Evolutionary conservation across 352 stramenopile genomes (phyloP), one percentile per base, ranked within the genome.

Genomic region (Pythium monospermum): DNA sequence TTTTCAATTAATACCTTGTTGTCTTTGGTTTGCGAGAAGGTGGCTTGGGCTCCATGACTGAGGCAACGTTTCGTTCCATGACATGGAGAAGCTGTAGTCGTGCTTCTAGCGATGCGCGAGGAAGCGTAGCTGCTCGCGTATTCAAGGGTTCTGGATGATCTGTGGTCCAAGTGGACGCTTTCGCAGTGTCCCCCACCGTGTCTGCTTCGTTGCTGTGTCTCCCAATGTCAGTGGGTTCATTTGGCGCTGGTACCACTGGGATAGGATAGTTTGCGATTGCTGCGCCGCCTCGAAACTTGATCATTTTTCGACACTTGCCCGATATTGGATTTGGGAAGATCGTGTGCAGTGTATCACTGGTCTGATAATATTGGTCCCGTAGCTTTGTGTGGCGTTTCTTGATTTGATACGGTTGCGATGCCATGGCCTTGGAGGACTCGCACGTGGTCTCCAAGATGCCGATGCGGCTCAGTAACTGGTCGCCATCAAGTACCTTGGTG

Each of bases 361-460:
- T 85, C 59, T 80, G 64, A 40, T 62, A 88, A 52, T 69, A 88
- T 45, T 88, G 65, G 33, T 85, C 72, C 21, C 71, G 72, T 18
- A 88, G 59, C 0, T 57, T 59, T 7, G 48, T 31, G 12, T 73
- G 65, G n/a, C 76, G 70, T 23, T 68, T 69, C 49, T 65, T 66
- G 6, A 36, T 56, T 28, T 83, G 73, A 40, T 73, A 85, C 8
- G 51, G 45, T 15, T 65, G 61, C 0, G 76, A 74, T 4, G 68
- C 53, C 55, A 68, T 68, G 13, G 75, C 59, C 33, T 69, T 68
- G 0, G 59, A 63, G 13, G 72, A 75, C 19, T 83, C 72, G 22
- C 74, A 80, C 2, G 76, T 83, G 10, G 69, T 85, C 61, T 88
- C 76, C 19, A 88, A 53, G 21, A 73, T 61, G 2, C 69, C 66